Evolutionary conservation across 2,329 filamentous ascomycete genomes (phyloP).

Genomic region (Aureobasidium namibiae): DNA sequence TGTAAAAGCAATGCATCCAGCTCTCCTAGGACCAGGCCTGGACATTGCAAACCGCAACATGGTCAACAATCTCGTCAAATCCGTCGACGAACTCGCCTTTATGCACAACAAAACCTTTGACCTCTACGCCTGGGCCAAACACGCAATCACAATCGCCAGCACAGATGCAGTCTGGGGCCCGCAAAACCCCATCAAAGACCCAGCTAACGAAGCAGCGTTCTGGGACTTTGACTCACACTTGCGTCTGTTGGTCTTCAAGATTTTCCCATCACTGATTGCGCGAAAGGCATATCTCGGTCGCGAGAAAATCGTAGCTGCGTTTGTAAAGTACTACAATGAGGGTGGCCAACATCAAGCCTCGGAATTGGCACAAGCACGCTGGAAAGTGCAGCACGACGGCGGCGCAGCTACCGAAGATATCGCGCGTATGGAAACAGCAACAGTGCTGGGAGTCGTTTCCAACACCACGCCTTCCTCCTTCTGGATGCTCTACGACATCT

Average conservation of each 20-base stretch:
- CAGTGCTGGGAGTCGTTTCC: constrained; percentile 26
- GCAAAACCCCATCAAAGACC: constrained; percentile 33
- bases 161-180: constrained; percentile 36
- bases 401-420: constrained; percentile 19
- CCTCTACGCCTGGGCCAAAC: constrained; percentile 33
- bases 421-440: constrained; percentile 24
- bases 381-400: constrained; percentile 10
- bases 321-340: constrained; percentile 23
- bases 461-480: constrained; percentile 33
- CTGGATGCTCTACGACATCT: constrained; percentile 33
- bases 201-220: constrained; percentile 29
- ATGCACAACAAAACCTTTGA: constrained; percentile 22
- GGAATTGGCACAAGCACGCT: constrained; percentile 21
- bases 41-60: constrained; percentile 30
- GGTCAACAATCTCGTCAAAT: not conserved
- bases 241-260: constrained; percentile 11
- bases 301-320: constrained; percentile 21
- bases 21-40: constrained; percentile 26
- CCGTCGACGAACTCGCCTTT: constrained; percentile 21
- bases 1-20: constrained; percentile 25
- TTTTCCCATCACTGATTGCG: constrained; percentile 29
- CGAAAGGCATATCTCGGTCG: constrained; percentile 31
- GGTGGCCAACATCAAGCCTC: constrained; percentile 19
- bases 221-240: constrained; percentile 34
- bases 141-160: constrained; percentile 32